Evolutionary conservation across 2,329 filamentous ascomycete genomes (phyloP), one percentile per base, ranked within the genome.

Genomic region (Aspergillus terreus): DNA sequence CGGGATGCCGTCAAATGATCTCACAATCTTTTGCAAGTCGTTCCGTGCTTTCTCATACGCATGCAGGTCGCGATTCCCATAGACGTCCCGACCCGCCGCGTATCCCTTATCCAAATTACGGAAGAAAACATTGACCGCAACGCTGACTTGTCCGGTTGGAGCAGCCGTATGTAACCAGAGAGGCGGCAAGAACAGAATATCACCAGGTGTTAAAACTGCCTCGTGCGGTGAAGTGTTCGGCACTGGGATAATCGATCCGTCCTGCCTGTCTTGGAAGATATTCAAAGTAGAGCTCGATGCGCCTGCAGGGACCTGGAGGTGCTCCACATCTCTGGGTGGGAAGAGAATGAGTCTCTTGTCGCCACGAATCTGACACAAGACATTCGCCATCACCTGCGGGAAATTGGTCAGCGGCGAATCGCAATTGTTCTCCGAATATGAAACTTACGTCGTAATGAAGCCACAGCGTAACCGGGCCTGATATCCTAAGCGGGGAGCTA

Each of bases 41-140:
- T 82, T 79, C 47, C 91, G 79, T 0, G 87, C 88, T 62, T 88
- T 90, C 66, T 95, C 90, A 65, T 95, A 95, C 1, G 86, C 87
- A 36, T 87, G 86, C 46, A 96, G 69, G 69, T 96, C 92, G 36
- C 90, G 79, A 65, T 95, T 96, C 1, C 89, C 91, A 65, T 96
- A 96, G 0, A 95, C 86, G 66, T 96, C 91, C 58, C 85, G 81
- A 1, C 91, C 90, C 1, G 79, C 69, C 1, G 89, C 84, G 66
- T 94, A 94, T 1, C 81, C 83, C 3, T 67, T 74, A 3, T 83
- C 74, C 9, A 94, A 75, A 55, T 85, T 86, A 41, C 84, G 83
- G 73, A 95, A 96, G 75, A 96, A 96, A 25, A 92, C 81, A 66
- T 96, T 96, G n/a, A 96, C 85, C 1, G 89, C 89, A 6, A 95